phyloP scores from a whole-genome alignment of 2,329 filamentous ascomycete species.

The Septoria petroselini region DNA sequence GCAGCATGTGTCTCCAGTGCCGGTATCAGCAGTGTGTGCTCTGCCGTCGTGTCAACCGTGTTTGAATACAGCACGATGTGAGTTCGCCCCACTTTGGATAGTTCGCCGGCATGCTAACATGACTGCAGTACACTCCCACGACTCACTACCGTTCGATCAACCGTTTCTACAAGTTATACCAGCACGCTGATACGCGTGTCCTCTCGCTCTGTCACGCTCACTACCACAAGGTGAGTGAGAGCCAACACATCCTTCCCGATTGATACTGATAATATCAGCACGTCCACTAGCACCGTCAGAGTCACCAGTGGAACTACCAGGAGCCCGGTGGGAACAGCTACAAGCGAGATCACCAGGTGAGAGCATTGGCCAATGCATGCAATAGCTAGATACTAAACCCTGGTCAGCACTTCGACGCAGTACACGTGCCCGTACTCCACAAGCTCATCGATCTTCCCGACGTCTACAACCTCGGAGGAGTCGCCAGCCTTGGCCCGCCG shows the following conservation, averaged over 20 bases:
- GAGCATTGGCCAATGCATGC: too few species aligned
- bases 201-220: neutral
- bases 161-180: conserved; percentile 3
- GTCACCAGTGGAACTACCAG: conserved; percentile 8
- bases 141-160: conserved; percentile 3
- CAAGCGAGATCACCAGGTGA: conserved; percentile 3
- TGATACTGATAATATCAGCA: neutral
- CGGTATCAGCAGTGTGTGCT: conserved; percentile 9
- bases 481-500: neutral
- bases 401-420: conserved; percentile 1
- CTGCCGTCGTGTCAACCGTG: conserved; percentile 2
- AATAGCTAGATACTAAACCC: neutral
- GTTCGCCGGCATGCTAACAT: neutral
- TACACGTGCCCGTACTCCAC: conserved; percentile 11
- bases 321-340: conserved; percentile 3
- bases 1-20: conserved; percentile 4
- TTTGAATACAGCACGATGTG: neutral
- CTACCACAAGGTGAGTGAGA: neutral
- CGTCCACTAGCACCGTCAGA: conserved; percentile 8
- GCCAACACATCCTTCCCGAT: neutral
- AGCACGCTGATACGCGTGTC: neutral
- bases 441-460: neutral
- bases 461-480: neutral
- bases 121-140: neutral
- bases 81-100: neutral